Percentiles rank a stretch among this genome's conserved stretches.
phyloP scores from a whole-genome alignment of 2,329 filamentous ascomycete species.

The Fusarium dimerum region DNA sequence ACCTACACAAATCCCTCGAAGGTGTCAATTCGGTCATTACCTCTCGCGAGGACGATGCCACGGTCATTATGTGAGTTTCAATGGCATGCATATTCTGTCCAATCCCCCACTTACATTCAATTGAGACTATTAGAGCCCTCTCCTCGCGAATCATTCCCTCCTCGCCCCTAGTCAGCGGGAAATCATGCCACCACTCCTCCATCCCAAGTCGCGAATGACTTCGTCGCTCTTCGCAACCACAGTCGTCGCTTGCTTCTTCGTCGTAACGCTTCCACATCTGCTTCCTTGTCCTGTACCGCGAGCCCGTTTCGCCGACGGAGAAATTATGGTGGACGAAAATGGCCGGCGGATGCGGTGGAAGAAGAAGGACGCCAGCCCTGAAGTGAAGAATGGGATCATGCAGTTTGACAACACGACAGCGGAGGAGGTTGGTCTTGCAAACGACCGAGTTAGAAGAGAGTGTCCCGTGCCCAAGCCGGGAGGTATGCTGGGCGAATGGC shows the following conservation, averaged over 20 bases:
- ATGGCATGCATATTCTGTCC: slow-evolving; percentile 16
- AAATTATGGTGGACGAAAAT: slow-evolving; percentile 47
- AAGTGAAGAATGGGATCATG: slow-evolving; percentile 48
- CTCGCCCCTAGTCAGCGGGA: slow-evolving; percentile 8
- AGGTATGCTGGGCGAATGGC: slow-evolving; percentile 72
- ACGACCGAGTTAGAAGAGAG: slow-evolving; percentile 61
- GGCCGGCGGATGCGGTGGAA: slow-evolving; percentile 47
- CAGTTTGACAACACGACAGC: slow-evolving; percentile 46
- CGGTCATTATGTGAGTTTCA: slow-evolving; percentile 26
- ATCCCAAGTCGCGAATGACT: slow-evolving; percentile 91
- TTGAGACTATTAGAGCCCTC: slow-evolving; percentile 28
- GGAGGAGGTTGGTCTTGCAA: slow-evolving; percentile 35
- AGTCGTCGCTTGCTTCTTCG: slow-evolving; percentile 83
- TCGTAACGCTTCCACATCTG: slow-evolving; percentile 86
- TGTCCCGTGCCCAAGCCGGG: slow-evolving; percentile 92
- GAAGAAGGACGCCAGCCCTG: slow-evolving; percentile 37
- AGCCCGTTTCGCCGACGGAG: slow-evolving; percentile 72
- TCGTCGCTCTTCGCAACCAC: slow-evolving; percentile 95
- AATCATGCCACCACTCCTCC: slow-evolving; percentile 82
- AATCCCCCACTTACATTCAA: slow-evolving; percentile 24
- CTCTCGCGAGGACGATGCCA: slow-evolving; percentile 26
- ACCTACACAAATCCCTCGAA: slow-evolving; percentile 30
- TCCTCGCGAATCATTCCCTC: slow-evolving; percentile 5
- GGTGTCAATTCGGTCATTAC: slow-evolving; percentile 24
- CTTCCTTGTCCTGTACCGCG: slow-evolving; percentile 88